Conservation (phyloP, 1,139 yeast species). For the Sugiyamaella sp. region DNA sequence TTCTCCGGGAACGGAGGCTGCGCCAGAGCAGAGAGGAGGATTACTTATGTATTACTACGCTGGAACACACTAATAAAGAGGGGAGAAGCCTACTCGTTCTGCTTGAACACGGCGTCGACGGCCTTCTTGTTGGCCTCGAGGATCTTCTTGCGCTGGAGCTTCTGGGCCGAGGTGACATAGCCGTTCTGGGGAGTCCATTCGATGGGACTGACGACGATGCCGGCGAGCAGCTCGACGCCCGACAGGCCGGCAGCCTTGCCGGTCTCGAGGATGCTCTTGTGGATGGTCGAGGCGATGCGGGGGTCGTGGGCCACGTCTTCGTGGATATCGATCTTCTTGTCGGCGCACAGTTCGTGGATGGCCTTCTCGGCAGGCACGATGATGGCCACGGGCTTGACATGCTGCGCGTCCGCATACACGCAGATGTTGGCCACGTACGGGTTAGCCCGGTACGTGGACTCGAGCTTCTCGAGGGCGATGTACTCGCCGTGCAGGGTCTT, state of each 20-base stretch:
- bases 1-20: conserved; percentile 1
- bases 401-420: conserved; percentile 85
- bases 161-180: conserved; percentile 91
- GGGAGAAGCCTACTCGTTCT: conserved; percentile 7
- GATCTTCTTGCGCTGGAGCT: conserved; percentile 92
- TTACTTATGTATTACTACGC: background rate
- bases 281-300: conserved; percentile 58
- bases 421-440: conserved; percentile 77
- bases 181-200: conserved; percentile 99
- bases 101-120: conserved; percentile 12
- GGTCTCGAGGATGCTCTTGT: conserved; percentile 64
- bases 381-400: conserved; percentile 91
- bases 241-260: conserved; percentile 79
- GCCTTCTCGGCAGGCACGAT: conserved; percentile 78
- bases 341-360: conserved; percentile 61
- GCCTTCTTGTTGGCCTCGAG: conserved; percentile 51
- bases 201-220: conserved; percentile 75
- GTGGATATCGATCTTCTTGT: conserved; percentile 53
- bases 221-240: conserved; percentile 85
- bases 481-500: conserved; percentile 97
- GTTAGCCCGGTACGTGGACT: conserved; percentile 79
- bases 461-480: conserved; percentile 93
- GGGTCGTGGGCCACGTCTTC: conserved; percentile 60
- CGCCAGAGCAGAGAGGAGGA: background rate
- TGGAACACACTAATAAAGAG: conserved; percentile 2